Base-by-base conservation (phyloP, 2,329 filamentous ascomycete genomes). In the Fusarium sp. region DNA sequence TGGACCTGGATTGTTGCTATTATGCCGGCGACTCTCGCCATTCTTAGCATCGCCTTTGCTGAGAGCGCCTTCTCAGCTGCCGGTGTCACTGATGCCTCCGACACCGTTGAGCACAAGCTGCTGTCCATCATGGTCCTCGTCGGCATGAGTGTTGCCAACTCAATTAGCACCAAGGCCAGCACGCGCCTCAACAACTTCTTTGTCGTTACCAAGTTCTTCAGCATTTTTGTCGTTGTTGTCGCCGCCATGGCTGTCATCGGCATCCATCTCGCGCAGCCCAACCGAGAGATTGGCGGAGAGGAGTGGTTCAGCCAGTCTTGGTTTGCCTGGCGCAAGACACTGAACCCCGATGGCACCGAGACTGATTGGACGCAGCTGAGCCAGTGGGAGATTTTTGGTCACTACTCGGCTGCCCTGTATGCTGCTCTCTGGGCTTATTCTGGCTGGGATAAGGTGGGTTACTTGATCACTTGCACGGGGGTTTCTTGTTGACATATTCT, bases 1-100 rank as follows among this genome's bases (percentile, higher is more conserved):
- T 92, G 90, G 90, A 90, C 90, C 0, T 92, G 90, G 88, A 87
- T 92, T 63, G 86, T 92, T 7, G 89, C 88, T 22, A 87, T 91
- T 27, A 92, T 91, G 86, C 91, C 91, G 0, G 89, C 90, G 0
- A 91, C 90, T 0, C 85, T 91, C 68, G 90, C 90, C 11, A 92
- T 92, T 56, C 85, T 92, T 31, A 88, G 87, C 76, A 91, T 92
- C 70, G 89, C 92, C 27, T 92, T 92, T 72, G 86, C 91, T 66
- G 86, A 90, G 78, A 91, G 86, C 71, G 86, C 91, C 29, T 90
- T 87, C 84, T 86, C 89, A 3, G 86, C 88, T 2, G 80, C 82
- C 0, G 87, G 86, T 3, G 80, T 87, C 1, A 86, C 86, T 0
- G 82, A 86, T 70, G 77, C 87, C 75, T 84, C 84, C 42, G 79